Evolutionary conservation across 140 eudicot genomes (phyloP).

Genomic region (Senecio squalidus): DNA sequence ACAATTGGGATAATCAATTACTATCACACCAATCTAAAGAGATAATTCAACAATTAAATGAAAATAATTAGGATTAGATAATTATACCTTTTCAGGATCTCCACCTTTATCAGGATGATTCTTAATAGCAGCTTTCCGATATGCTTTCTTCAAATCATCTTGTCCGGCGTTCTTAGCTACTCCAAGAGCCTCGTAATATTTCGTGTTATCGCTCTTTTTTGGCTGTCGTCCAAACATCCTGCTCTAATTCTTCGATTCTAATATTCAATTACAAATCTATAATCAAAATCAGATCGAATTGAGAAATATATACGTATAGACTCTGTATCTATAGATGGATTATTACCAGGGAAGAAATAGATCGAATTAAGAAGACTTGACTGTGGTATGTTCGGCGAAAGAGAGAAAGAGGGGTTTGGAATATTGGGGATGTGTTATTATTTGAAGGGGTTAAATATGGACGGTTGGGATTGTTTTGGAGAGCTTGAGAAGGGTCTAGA

Average conservation of each 20-base stretch:
- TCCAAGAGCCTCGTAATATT: conserved; percentile 60
- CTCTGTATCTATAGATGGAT: too few species aligned
- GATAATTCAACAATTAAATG: not conserved
- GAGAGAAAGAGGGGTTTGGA: conserved; percentile 11
- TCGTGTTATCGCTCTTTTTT: conserved; percentile 53
- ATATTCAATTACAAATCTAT: conserved; percentile 13
- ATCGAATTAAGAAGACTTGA: conserved; percentile 9
- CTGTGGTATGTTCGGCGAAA: conserved; percentile 1
- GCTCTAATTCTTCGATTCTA: conserved; percentile 10
- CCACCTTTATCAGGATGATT: conserved; percentile 80
- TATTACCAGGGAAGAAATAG: conserved; percentile 17
- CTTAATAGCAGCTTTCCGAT: conserved; percentile 70
- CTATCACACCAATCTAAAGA: too few species aligned
- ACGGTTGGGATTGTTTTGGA: conserved; percentile 21
- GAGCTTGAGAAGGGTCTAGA: conserved; percentile 33
- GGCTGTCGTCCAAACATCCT: conserved; percentile 62
- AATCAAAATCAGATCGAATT: conserved; percentile 4
- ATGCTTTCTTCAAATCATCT: conserved; percentile 73
- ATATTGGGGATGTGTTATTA: not conserved
- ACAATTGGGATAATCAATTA: too few species aligned
- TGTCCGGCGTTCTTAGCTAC: conserved; percentile 53
- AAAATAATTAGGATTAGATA: not conserved
- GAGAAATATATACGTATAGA: not conserved
- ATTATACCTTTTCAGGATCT: conserved; percentile 58
- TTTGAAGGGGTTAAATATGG: conserved; percentile 5